These are phyloP conservation scores for Sclerotinia trifoliorum DNA, from an alignment of 2,329 filamentous ascomycete genomes.

Conservation along the genomic window DNA sequence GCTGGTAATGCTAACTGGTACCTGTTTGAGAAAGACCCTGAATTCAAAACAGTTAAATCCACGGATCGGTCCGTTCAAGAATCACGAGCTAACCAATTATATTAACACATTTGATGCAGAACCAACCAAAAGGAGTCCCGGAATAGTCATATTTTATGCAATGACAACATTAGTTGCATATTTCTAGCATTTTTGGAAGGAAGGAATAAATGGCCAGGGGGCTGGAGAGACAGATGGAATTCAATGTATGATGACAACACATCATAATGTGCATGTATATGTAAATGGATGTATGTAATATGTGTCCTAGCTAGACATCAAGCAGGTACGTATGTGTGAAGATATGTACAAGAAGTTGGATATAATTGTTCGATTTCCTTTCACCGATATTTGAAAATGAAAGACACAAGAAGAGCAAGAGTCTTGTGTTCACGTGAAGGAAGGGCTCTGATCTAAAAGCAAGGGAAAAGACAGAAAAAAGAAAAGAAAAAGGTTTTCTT, in stretches of 20 bases:
- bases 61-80: constrained; percentile 1
- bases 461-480: neutral
- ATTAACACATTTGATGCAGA: neutral
- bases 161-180: neutral
- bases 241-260: neutral
- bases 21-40: neutral
- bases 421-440: neutral
- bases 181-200: too few species aligned
- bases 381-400: neutral
- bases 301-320: neutral
- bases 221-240: neutral
- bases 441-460: too few species aligned
- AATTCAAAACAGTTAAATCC: neutral
- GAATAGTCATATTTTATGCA: neutral
- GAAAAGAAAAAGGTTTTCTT: neutral
- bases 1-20: neutral
- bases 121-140: constrained; percentile 1
- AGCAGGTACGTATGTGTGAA: too few species aligned
- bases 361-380: neutral
- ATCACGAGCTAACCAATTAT: neutral
- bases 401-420: neutral
- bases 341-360: too few species aligned
- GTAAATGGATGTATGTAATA: too few species aligned
- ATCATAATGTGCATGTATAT: neutral
- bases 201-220: too few species aligned